These are phyloP conservation scores for rapeseed (Brassica napus) DNA, from an alignment of 345 rosid species.

Conservation along the genomic window DNA sequence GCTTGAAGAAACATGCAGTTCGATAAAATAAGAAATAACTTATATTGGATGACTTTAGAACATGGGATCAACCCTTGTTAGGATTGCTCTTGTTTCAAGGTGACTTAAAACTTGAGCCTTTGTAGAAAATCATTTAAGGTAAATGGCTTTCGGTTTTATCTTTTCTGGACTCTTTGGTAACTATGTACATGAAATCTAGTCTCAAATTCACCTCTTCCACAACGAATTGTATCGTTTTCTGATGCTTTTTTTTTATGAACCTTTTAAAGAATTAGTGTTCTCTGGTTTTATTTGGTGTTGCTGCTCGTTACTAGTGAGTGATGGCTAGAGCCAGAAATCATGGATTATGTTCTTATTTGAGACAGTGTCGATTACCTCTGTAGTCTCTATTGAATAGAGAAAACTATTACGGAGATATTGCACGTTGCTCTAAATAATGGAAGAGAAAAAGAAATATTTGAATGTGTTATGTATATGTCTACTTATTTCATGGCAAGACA, in stretches of 20 bases:
- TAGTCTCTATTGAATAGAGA: background rate
- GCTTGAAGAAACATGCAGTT: conserved; percentile 21
- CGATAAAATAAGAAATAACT: background rate
- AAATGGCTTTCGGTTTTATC: conserved; percentile 5
- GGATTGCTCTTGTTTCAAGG: conserved; percentile 27
- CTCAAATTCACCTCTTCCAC: conserved; percentile 9
- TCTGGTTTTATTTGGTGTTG: background rate
- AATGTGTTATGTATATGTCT: conserved; percentile 23
- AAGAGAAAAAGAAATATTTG: conserved; percentile 13
- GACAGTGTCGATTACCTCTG: background rate
- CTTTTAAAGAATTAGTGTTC: background rate
- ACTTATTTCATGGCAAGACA: conserved; percentile 27
- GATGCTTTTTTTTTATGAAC: background rate
- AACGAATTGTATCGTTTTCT: conserved; percentile 3
- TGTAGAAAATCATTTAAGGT: conserved; percentile 31
- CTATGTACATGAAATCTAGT: conserved; percentile 34
- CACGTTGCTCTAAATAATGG: conserved; percentile 28
- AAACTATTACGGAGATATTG: background rate
- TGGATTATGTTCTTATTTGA: background rate
- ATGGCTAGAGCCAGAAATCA: conserved; percentile 8
- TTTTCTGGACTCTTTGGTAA: conserved; percentile 6
- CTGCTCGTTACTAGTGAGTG: background rate
- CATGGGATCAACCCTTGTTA: conserved; percentile 21
- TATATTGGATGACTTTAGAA: conserved; percentile 25
- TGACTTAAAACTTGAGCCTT: conserved; percentile 45